Evolutionary conservation across 306 rosid species (phyloP).

Genomic region (Cicer pinnatifidum): DNA sequence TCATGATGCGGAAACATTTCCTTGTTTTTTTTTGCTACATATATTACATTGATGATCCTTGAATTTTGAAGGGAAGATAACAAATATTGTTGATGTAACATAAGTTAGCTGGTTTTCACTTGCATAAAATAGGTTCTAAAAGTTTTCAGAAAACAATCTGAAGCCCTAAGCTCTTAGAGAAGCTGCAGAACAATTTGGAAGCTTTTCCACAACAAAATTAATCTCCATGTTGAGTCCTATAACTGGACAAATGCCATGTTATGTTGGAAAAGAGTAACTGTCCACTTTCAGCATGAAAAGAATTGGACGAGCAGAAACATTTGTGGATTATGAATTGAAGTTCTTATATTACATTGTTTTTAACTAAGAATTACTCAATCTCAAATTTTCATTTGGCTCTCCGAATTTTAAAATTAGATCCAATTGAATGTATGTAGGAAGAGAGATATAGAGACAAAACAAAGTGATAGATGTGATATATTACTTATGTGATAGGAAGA

Average conservation of each 20-base stretch:
- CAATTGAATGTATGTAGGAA: not conserved
- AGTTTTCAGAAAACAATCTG: no score
- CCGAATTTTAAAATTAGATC: not conserved
- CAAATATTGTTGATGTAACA: not conserved
- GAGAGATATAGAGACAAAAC: no score
- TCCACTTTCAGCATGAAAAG: slow-evolving; percentile 71
- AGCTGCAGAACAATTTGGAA: not conserved
- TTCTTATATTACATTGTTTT: not conserved
- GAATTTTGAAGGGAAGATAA: not conserved
- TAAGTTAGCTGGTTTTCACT: not conserved
- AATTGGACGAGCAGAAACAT: slow-evolving; percentile 66
- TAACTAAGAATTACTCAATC: not conserved
- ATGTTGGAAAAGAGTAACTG: slow-evolving; percentile 86
- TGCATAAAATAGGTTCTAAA: not conserved
- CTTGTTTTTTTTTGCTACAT: not conserved
- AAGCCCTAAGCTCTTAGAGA: not conserved
- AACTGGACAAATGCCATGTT: slow-evolving; percentile 89
- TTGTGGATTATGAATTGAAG: not conserved
- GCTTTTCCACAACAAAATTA: not conserved
- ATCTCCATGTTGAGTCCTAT: slow-evolving; percentile 45
- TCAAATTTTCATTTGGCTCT: not conserved
- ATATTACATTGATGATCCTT: slow-evolving; percentile 7
- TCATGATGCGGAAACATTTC: slow-evolving; percentile 36
- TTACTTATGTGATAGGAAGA: no score
- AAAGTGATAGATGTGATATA: no score